phyloP scores from a whole-genome alignment of 805 yeast genomes.

The Grigorovia transvaalensis region DNA sequence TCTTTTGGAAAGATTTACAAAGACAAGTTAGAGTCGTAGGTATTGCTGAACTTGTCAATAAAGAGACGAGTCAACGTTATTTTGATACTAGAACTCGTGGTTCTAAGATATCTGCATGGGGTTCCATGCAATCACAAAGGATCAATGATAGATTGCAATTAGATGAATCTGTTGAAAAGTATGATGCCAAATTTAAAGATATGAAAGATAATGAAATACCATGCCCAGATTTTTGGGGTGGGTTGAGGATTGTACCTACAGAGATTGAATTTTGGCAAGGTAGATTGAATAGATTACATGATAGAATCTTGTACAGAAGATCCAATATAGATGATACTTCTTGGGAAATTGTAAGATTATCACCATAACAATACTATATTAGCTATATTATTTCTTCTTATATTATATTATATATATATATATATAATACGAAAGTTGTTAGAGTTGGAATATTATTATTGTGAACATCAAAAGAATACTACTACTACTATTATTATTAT shows the following conservation, averaged over 20 bases:
- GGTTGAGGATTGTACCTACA: conserved; percentile 73
- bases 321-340: conserved; percentile 32
- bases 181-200: conserved; percentile 43
- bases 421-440: no score
- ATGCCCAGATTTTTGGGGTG: conserved; percentile 95
- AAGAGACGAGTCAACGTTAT: conserved; percentile 66
- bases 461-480: no score
- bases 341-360: conserved; percentile 61
- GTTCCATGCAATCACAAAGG: conserved; percentile 73
- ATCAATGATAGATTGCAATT: conserved; percentile 52
- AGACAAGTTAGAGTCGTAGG: conserved; percentile 94
- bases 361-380: conserved; percentile 38
- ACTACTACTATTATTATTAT: neutral
- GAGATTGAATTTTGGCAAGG: conserved; percentile 98
- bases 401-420: no score
- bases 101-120: conserved; percentile 92
- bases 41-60: conserved; percentile 53
- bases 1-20: conserved; percentile 85
- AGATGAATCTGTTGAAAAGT: conserved; percentile 38
- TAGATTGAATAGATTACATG: conserved; percentile 78
- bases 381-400: no score
- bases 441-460: no score
- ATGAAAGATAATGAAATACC: conserved; percentile 46
- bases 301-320: conserved; percentile 65
- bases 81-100: conserved; percentile 84